A percentile compares a stretch with the other conserved stretches of the same genome.
Evolutionary conservation across 176 grass and related monocot species (phyloP).

Genomic region (Phyllostachys edulis): DNA sequence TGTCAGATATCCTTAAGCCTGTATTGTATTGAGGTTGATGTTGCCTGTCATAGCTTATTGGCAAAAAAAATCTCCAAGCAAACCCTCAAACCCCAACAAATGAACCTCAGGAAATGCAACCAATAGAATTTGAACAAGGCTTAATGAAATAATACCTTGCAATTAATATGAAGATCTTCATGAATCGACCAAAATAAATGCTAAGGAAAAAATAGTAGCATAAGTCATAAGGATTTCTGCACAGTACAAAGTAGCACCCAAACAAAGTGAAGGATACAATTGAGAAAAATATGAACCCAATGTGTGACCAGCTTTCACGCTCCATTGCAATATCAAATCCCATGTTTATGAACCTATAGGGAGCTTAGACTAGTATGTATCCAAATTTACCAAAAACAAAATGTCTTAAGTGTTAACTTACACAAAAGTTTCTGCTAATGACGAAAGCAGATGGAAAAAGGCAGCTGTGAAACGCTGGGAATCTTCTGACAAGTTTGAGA

Average conservation of each 20-base stretch:
- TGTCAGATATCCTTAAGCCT: neutral
- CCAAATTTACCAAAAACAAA: neutral
- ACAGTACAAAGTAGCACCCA: too few relatives aligned
- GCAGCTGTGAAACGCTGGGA: slow-evolving; percentile 67
- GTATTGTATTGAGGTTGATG: neutral
- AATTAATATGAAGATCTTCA: slow-evolving; percentile 79
- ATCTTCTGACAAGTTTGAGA: slow-evolving; percentile 71
- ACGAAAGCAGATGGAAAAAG: slow-evolving; percentile 88
- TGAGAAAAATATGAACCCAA: slow-evolving; percentile 97
- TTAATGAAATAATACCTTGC: slow-evolving; percentile 61
- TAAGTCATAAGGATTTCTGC: neutral
- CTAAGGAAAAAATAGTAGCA: slow-evolving; percentile 45
- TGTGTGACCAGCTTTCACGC: slow-evolving; percentile 86
- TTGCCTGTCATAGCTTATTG: neutral
- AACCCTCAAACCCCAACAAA: neutral
- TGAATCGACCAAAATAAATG: slow-evolving; percentile 21
- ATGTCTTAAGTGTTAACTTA: slow-evolving; percentile 38
- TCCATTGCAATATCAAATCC: slow-evolving; percentile 94
- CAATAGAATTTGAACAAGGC: neutral
- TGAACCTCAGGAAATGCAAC: neutral
- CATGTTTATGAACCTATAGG: slow-evolving; percentile 91
- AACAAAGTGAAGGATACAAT: slow-evolving; percentile 79
- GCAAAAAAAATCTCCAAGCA: neutral
- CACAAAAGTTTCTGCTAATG: slow-evolving; percentile 91
- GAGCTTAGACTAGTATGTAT: slow-evolving; percentile 9